These are phyloP conservation scores for Glutinoglossum americanum DNA, from an alignment of 495 filamentous ascomycete species.

Conservation along the genomic window DNA sequence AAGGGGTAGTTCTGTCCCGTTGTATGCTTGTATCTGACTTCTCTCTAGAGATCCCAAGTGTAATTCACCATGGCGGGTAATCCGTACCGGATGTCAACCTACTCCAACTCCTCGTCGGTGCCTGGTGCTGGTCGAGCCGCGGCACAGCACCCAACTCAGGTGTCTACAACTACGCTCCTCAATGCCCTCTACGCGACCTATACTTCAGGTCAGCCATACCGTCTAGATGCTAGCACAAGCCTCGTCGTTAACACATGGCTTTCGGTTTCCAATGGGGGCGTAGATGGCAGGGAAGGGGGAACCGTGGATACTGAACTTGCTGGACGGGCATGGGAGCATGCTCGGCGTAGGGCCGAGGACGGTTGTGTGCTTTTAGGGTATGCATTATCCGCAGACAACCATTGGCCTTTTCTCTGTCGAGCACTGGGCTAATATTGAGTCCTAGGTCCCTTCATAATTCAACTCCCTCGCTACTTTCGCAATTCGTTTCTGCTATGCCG, in stretches of 20 bases:
- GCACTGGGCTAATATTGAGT: conserved; percentile 9
- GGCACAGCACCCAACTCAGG: conserved; percentile 48
- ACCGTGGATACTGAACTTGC: conserved; percentile 64
- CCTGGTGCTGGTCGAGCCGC: conserved; percentile 32
- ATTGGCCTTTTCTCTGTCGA: neutral
- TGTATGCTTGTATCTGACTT: neutral
- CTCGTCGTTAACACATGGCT: conserved; percentile 91
- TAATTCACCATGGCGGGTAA: conserved; percentile 35
- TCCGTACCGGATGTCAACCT: conserved; percentile 64
- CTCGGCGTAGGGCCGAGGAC: conserved; percentile 81
- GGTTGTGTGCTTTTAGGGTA: conserved; percentile 82
- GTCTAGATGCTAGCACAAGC: conserved; percentile 76
- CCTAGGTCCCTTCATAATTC: conserved; percentile 69
- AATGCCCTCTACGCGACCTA: conserved; percentile 84
- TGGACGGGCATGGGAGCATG: conserved; percentile 87
- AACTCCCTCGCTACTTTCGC: conserved; percentile 60
- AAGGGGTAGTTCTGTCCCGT: neutral
- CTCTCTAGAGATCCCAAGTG: neutral
- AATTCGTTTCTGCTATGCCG: conserved; percentile 64
- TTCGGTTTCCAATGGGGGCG: conserved; percentile 43
- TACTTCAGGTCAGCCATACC: conserved; percentile 56
- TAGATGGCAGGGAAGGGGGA: conserved; percentile 46
- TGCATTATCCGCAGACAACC: conserved; percentile 8
- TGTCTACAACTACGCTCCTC: conserved; percentile 80
- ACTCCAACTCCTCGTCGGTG: conserved; percentile 51